phyloP scores from a whole-genome alignment of 768 basidiomycete species.

The Suillus sp. region DNA sequence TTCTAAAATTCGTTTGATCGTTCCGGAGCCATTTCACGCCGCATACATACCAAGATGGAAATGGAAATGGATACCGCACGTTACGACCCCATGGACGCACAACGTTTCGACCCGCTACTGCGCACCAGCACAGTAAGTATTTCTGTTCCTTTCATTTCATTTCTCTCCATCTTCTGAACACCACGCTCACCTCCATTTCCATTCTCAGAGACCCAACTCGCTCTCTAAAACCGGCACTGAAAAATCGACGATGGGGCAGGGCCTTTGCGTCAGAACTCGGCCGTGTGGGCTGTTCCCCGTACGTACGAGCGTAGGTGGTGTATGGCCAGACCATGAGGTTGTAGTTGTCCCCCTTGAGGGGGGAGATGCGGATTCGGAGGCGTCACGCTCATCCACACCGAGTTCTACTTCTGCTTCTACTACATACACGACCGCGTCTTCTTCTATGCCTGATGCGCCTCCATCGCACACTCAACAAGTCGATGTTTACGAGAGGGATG shows the following conservation, averaged over 20 bases:
- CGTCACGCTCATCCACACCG: neutral
- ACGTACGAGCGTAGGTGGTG: conserved; percentile 28
- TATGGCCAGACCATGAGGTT: conserved; percentile 38
- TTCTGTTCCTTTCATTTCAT: conserved; percentile 10
- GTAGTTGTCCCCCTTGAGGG: conserved; percentile 31
- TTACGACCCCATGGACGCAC: conserved; percentile 32
- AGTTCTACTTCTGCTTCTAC: conserved; percentile 14
- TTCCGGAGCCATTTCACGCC: neutral
- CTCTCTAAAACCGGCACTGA: conserved; percentile 16
- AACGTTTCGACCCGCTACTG: conserved; percentile 34
- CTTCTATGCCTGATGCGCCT: conserved; percentile 6
- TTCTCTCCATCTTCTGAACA: conserved; percentile 18
- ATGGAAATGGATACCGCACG: conserved; percentile 21
- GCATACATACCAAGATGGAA: neutral
- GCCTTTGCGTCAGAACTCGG: conserved; percentile 18
- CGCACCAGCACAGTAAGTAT: conserved; percentile 26
- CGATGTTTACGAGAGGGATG: conserved; percentile 32
- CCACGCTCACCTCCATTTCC: conserved; percentile 22
- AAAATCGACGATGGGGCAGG: conserved; percentile 31
- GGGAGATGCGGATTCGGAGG: conserved; percentile 11
- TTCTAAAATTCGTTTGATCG: neutral
- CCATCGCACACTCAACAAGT: conserved; percentile 22
- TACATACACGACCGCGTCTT: conserved; percentile 9
- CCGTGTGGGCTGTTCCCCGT: neutral
- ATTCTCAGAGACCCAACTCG: conserved; percentile 24